Evolutionary conservation across 805 yeast genomes (phyloP), one percentile per base, ranked within the genome.

Genomic region (Yamadazyma scolyti): DNA sequence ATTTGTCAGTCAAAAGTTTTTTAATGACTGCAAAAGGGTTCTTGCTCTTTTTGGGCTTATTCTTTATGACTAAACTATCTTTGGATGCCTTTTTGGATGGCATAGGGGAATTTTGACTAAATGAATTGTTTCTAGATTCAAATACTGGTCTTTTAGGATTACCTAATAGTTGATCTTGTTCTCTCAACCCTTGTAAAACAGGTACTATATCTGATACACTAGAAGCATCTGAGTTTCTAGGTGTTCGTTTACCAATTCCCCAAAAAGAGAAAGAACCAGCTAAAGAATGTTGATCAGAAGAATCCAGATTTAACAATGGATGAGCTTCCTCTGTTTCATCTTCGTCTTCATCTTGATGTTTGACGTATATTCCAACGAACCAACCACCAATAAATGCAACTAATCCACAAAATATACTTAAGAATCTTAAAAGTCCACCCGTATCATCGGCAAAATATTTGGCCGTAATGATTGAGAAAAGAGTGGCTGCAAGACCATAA

Each of bases 401-500:
- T 1, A 54, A 20, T 2, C 79, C 80, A 31, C 86, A 73, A 28
- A 65, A 66, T 1, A 71, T 36, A 1, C 79, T 57, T 37, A 83
- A 65, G 48, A 82, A 82, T 31, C 52, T 49, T 25, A 83, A 60
- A 2, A 82, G 62, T 0, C 74, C 75, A 5, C 66, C 71, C 1
- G 84, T 70, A 40, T 80, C 55, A 19, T 68, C 74, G 6, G 56
- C 52, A 42, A 73, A 82, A 30, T 71, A 64, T 5, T 56, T 44
- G 0, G 82, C 75, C 9, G 84, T 72, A 3, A 80, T 44, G 2
- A 71, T 51, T 2, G 86, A 75, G 47, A 78, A 80, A 12, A 80
- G 42, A 23, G 83, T 65, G 3, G 90, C 88, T 5, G 87, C 74
- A 24, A 83, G 55, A 0, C 90, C 94, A 52, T 75, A 83, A 1